Evolutionary conservation across 2,329 filamentous ascomycete genomes (phyloP).

Genomic region (Calonectria naviculata): DNA sequence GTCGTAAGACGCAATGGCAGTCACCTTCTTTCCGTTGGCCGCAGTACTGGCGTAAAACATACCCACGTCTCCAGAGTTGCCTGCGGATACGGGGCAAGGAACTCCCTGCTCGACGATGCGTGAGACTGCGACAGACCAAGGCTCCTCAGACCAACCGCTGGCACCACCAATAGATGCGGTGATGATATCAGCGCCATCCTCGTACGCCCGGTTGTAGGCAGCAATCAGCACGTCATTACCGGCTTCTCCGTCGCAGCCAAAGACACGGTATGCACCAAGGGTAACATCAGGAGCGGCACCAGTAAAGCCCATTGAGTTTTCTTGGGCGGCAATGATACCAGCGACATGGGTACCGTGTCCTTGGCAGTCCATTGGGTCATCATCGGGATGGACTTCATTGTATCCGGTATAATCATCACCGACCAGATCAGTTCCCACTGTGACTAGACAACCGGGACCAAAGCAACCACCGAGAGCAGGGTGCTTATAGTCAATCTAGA

Average conservation of each 20-base stretch:
- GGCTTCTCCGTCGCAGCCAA: conserved; percentile 64
- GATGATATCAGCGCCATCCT: conserved; percentile 68
- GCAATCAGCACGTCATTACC: conserved; percentile 68
- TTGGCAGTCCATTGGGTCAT: conserved; percentile 65
- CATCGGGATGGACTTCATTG: conserved; percentile 55
- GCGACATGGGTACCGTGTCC: conserved; percentile 73
- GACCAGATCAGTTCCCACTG: conserved; percentile 67
- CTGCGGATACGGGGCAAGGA: conserved; percentile 62
- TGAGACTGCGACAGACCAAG: conserved; percentile 61
- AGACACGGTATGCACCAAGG: conserved; percentile 67
- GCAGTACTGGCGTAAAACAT: conserved; percentile 64
- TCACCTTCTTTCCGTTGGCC: conserved; percentile 58
- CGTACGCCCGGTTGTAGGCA: conserved; percentile 69
- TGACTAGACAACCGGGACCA: conserved; percentile 68
- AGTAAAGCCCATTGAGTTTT: conserved; percentile 63
- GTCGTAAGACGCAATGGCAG: conserved; percentile 62
- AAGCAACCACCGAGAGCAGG: conserved; percentile 74
- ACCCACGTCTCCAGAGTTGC: conserved; percentile 59
- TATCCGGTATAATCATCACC: conserved; percentile 62
- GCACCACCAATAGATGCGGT: conserved; percentile 63
- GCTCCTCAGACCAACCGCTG: conserved; percentile 63
- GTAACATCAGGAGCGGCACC: conserved; percentile 69
- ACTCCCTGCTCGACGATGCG: conserved; percentile 66
- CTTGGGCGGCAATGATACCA: conserved; percentile 71
- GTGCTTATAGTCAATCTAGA: conserved; percentile 70